Conservation (phyloP, 1,284 basidiomycete genomes). For the Apiotrichum mycotoxinovorans region DNA sequence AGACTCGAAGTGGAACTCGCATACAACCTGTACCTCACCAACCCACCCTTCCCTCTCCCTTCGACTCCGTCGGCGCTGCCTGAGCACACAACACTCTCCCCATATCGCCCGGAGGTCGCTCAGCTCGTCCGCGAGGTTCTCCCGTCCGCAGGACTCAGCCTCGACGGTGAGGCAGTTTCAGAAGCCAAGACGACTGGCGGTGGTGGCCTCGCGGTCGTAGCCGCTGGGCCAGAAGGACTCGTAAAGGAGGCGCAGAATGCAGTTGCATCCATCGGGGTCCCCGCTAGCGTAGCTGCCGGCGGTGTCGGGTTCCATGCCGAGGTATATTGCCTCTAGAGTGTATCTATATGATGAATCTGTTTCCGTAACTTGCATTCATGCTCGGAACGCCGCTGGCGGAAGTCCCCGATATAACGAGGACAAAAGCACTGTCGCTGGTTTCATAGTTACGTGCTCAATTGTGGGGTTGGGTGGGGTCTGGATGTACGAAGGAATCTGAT, state of each 20-base stretch:
- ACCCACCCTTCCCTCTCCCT: conserved; percentile 33
- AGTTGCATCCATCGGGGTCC: conserved; percentile 32
- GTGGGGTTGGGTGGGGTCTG: background rate
- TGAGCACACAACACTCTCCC: conserved; percentile 26
- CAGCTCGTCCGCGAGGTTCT: conserved; percentile 38
- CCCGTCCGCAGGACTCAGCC: conserved; percentile 10
- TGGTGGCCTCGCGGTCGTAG: conserved; percentile 41
- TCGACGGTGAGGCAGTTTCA: background rate
- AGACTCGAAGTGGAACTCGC: conserved; percentile 21
- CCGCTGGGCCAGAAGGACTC: conserved; percentile 43
- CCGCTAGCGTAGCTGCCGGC: conserved; percentile 28
- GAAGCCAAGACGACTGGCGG: no score
- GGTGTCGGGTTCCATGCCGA: conserved; percentile 43
- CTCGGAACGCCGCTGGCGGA: background rate
- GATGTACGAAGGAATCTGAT: background rate
- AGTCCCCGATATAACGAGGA: no score
- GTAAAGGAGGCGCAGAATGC: conserved; percentile 43
- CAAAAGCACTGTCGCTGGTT: no score
- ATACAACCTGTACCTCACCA: conserved; percentile 39
- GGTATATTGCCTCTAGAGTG: conserved; percentile 34
- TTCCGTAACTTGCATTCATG: background rate
- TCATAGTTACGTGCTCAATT: background rate
- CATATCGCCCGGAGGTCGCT: conserved; percentile 36
- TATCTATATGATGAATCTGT: conserved; percentile 1
- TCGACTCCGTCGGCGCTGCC: conserved; percentile 21